phyloP scores from a whole-genome alignment of 768 basidiomycete species.

The Naganishia onofrii region DNA sequence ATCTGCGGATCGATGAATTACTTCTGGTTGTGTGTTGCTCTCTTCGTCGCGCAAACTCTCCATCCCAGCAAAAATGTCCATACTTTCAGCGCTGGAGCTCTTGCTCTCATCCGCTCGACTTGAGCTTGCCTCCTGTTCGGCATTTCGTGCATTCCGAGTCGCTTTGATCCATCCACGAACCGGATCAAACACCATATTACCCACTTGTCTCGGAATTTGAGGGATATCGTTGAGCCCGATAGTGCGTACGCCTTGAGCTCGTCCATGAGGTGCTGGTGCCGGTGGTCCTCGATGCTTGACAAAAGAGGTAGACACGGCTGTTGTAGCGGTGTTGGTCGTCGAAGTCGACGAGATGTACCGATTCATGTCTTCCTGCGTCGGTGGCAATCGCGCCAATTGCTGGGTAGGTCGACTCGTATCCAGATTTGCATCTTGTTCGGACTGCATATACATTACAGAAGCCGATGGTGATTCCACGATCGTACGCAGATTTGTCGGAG shows the following conservation, averaged over 20 bases:
- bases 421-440: neutral
- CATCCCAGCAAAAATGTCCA: slow-evolving; percentile 85
- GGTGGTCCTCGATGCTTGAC: slow-evolving; percentile 60
- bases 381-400: neutral
- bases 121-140: slow-evolving; percentile 3
- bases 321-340: slow-evolving; percentile 60
- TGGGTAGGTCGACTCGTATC: neutral
- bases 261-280: slow-evolving; percentile 20
- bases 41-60: slow-evolving; percentile 73
- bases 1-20: neutral
- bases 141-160: neutral
- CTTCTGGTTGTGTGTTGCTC: slow-evolving; percentile 1
- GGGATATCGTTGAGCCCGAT: slow-evolving; percentile 75
- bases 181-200: slow-evolving; percentile 83
- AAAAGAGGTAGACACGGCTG: slow-evolving; percentile 66
- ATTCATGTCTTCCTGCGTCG: slow-evolving; percentile 62
- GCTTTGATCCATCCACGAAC: slow-evolving; percentile 22
- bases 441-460: neutral
- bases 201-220: slow-evolving; percentile 70
- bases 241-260: slow-evolving; percentile 56
- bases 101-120: neutral
- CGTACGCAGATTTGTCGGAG: slow-evolving; percentile 6
- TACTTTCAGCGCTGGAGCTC: slow-evolving; percentile 44
- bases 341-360: slow-evolving; percentile 89
- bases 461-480: slow-evolving; percentile 2